Percentiles rank a stretch among this genome's conserved stretches.
phyloP scores from a whole-genome alignment of 2,329 filamentous ascomycete genomes.

The Apiospora pterosperma region DNA sequence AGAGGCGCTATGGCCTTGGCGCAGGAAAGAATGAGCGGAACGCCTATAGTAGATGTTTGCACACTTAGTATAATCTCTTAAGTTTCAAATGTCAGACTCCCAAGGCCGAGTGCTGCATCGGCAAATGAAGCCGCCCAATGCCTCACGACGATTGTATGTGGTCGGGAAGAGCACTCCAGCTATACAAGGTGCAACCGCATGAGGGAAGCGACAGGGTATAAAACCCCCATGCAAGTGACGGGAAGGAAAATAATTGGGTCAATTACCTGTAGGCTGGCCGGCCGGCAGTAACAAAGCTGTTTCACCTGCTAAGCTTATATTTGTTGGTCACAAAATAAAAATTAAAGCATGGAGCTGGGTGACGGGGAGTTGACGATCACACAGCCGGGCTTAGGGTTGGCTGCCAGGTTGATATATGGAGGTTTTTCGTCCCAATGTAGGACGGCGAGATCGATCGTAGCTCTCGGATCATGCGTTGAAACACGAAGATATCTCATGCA shows the following conservation, averaged over 20 bases:
- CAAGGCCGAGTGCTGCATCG: background rate
- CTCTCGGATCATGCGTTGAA: background rate
- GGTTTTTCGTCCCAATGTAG: constrained; percentile 1
- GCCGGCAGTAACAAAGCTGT: background rate
- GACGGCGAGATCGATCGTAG: background rate
- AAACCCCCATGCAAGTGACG: background rate
- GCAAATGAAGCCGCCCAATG: background rate
- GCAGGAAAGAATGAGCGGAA: background rate
- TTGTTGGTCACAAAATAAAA: constrained; percentile 2
- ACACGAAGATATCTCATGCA: background rate
- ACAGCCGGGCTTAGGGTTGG: background rate
- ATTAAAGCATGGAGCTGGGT: constrained; percentile 2
- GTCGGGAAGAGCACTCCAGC: background rate
- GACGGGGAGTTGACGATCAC: constrained; percentile 3
- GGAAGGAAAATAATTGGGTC: background rate
- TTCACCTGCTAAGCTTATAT: constrained; percentile 6
- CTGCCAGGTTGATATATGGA: background rate
- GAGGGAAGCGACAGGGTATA: background rate
- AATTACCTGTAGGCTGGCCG: constrained; percentile 6
- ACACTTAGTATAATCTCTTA: background rate
- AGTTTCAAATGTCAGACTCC: background rate
- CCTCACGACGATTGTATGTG: background rate
- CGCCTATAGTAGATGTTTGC: background rate
- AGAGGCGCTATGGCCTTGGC: background rate
- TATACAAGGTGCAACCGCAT: background rate